Conservation (phyloP, 1,139 yeast genomes). For the Kazachstania sp. region DNA sequence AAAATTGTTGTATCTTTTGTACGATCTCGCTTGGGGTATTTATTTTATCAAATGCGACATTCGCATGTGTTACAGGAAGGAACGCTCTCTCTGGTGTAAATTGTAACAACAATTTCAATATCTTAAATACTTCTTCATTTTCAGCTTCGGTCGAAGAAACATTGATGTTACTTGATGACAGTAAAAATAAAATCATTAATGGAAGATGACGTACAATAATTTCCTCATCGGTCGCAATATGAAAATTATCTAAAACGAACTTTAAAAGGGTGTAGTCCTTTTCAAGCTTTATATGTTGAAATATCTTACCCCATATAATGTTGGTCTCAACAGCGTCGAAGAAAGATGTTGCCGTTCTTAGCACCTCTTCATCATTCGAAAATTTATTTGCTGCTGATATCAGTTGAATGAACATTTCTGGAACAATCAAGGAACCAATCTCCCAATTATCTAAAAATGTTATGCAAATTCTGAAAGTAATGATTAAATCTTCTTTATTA, state of each 20-base stretch:
- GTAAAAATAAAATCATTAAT: conserved; percentile 45
- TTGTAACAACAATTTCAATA: conserved; percentile 36
- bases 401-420: conserved; percentile 59
- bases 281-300: conserved; percentile 32
- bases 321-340: conserved; percentile 81
- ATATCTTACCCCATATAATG: conserved; percentile 64
- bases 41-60: conserved; percentile 17
- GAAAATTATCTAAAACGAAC: conserved; percentile 56
- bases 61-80: conserved; percentile 39
- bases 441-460: conserved; percentile 92
- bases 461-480: conserved; percentile 53
- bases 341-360: conserved; percentile 54
- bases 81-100: conserved; percentile 55
- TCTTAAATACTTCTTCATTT: conserved; percentile 6
- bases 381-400: conserved; percentile 36
- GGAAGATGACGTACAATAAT: conserved; percentile 75
- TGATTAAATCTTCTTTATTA: conserved; percentile 27
- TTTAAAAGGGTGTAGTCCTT: conserved; percentile 39
- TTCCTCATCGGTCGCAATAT: conserved; percentile 70
- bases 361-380: conserved; percentile 35
- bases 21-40: conserved; percentile 20
- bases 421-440: conserved; percentile 65
- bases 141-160: background rate
- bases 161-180: conserved; percentile 22
- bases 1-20: conserved; percentile 30